Evolutionary conservation across 192 early-diverging fungal genomes (phyloP).

Genomic region (Backusella mclennaniae): DNA sequence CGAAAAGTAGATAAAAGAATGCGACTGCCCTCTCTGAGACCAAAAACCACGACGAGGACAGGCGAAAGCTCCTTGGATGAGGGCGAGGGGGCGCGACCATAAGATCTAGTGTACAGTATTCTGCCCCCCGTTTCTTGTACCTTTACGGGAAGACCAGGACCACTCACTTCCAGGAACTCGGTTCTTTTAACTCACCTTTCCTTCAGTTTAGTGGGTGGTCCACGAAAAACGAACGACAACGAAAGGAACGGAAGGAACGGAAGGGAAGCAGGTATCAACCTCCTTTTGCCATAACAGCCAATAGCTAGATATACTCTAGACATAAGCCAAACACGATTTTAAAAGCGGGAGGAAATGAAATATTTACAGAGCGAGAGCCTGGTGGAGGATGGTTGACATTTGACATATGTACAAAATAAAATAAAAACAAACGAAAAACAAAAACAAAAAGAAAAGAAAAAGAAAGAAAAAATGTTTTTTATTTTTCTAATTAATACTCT

Average conservation of each 20-base stretch:
- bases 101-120: conserved; percentile 10
- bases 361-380: background rate
- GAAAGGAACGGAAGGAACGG: background rate
- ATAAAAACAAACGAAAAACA: too few relatives aligned
- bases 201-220: background rate
- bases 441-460: background rate
- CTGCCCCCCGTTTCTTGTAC: background rate
- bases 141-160: background rate
- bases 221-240: background rate
- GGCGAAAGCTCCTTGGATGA: background rate
- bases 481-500: background rate
- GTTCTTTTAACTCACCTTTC: background rate
- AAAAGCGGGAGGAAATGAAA: background rate
- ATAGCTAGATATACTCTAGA: background rate
- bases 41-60: background rate
- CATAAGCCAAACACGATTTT: background rate
- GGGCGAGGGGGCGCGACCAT: background rate
- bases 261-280: background rate
- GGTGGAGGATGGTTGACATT: background rate
- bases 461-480: background rate
- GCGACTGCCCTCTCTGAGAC: background rate
- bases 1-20: background rate
- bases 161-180: background rate
- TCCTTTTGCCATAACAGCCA: background rate
- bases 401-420: background rate